Evolutionary conservation across 2,329 filamentous ascomycete species (phyloP), one percentile per base, ranked within the genome.

Genomic region (Phaeophleospora eucalypticola): DNA sequence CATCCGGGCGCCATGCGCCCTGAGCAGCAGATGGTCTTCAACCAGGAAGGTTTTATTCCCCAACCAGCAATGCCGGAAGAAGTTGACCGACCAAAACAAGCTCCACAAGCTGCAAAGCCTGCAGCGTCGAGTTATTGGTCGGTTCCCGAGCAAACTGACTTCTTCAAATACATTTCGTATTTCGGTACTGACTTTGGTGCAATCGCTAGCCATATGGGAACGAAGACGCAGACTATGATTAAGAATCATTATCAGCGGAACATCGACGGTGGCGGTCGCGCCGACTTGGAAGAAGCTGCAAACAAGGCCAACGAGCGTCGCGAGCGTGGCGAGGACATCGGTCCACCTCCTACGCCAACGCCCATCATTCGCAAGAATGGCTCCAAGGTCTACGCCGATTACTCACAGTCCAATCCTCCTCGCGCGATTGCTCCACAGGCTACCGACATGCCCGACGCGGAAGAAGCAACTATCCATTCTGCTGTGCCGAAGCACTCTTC

Each of bases 181-280:
- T 91, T 89, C 69, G 87, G 87, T 48, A 88, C 84, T 14, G 86
- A 93, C 63, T 93, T 86, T 80, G 72, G 73, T 40, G 80, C 79
- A 3, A 91, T 91, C 66, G 84, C 87, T 34, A 75, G 75, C 42
- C 82, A 88, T 58, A 89, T 93, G 84, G 83, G 84, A 41, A 88
- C 86, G 3, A 91, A 91, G 69, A 91, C 87, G 15, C 79, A 84
- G 46, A 86, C 86, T n/a, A 93, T 93, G 87, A 87, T 87, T 74
- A 76, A 75, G 59, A 77, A 77, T 59, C 70, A 76, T 54, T 77
- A 72, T 48, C 58, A 70, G 41, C 71, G 73, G 43, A 65, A 71
- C 41, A 63, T 73, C 10, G 71, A 73, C 43, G 61, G 67, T 24
- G n/a, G n/a, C 6, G 71, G 71, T 8, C 67, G 65, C 34, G 56